phyloP scores from a whole-genome alignment of 2,329 filamentous ascomycete species.

The Ramichloridium luteum region DNA sequence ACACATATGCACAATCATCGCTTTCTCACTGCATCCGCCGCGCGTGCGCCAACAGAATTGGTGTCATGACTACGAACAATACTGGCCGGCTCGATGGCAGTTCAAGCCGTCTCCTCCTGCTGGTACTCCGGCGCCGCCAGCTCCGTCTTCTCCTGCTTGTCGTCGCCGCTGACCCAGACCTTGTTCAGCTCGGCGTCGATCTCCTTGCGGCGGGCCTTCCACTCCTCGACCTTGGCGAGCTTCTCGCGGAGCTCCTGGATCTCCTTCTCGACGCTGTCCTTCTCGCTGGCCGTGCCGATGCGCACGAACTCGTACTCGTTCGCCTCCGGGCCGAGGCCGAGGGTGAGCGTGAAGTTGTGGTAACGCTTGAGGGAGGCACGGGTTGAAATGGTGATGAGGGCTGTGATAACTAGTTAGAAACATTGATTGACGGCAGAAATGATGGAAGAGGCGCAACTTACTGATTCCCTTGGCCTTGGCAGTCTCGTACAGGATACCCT shows the following conservation, averaged over 20 bases:
- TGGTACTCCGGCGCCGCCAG: constrained; percentile 12
- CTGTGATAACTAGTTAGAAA: constrained; percentile 29
- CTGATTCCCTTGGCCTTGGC: constrained; percentile 90
- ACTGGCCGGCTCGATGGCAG: no score
- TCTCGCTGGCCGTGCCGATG: constrained; percentile 87
- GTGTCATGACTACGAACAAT: no score
- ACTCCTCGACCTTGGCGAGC: constrained; percentile 68
- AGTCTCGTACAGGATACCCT: constrained; percentile 82
- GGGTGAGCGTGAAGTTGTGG: constrained; percentile 78
- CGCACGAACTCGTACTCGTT: constrained; percentile 85
- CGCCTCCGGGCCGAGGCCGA: constrained; percentile 69
- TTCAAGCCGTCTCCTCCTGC: constrained; percentile 4
- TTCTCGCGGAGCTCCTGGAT: constrained; percentile 70
- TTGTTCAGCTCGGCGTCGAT: constrained; percentile 69
- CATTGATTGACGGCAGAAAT: background rate
- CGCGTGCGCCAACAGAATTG: no score
- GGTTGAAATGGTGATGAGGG: constrained; percentile 90
- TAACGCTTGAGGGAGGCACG: constrained; percentile 91
- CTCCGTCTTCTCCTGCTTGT: constrained; percentile 27
- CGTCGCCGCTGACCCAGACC: constrained; percentile 44
- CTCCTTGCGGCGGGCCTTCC: constrained; percentile 64
- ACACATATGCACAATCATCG: background rate
- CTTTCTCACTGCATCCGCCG: background rate
- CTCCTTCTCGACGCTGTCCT: constrained; percentile 85
- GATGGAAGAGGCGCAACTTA: constrained; percentile 38